Evolutionary conservation across 2,329 filamentous ascomycete species (phyloP), one percentile per base, ranked within the genome.

Genomic region (Eutypella sp.): DNA sequence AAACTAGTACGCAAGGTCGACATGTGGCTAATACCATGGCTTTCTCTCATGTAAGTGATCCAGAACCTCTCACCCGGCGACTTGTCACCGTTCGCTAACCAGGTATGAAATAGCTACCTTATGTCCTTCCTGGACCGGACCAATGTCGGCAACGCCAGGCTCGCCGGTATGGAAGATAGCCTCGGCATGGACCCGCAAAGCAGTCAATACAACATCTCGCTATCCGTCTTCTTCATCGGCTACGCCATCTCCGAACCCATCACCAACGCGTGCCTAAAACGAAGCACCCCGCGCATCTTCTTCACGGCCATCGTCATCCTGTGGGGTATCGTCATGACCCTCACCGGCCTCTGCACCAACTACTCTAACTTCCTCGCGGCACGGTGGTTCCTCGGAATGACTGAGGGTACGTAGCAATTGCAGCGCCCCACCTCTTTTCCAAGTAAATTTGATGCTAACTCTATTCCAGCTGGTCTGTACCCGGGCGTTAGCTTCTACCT

Each of bases 191-290:
- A n/a, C n/a, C n/a, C n/a, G n/a, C n/a, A 74, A 1, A 73, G 76
- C 2, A 66, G 72, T 5, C 73, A 86, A 59, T 95, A 90, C 69
- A 91, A 91, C 63, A 73, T 78, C 19, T 79, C 83, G 0, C 73
- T 95, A 7, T 87, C 86, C 29, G 85, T 95, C 55, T 95, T 95
- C 70, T 95, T 95, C 69, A 75, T 95, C 41, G 89, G 86, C 1
- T 96, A 96, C 62, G 77, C 87, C 2, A 67, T 90, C 29, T 90
- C 89, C 51, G 89, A 93, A 63, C 81, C 82, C 0, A 57, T 90
- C 39, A 89, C 87, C 48, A 95, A 95, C 62, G 72, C 92, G 40
- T 67, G 95, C 22, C 80, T 95, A 48, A 95, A 95, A 67, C 77
- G 75, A 16, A 70, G 88, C 50, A 77, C 82, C 1, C 90, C 90